Evolutionary conservation across 306 rosid genomes (phyloP), one percentile per base, ranked within the genome.

Genomic region (Lagenaria siceraria): DNA sequence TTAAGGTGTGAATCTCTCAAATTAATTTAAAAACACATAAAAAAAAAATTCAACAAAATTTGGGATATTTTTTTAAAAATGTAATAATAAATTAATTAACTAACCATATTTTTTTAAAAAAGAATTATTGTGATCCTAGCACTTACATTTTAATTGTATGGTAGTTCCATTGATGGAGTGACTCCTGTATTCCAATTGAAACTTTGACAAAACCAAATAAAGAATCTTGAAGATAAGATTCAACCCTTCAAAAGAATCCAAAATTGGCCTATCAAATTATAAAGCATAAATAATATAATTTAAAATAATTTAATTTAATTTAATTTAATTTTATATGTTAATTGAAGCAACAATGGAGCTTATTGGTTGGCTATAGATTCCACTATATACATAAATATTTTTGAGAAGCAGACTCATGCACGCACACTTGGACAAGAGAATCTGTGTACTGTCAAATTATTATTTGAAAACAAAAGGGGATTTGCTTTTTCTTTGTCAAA

Each of bases 211-310:
- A 71, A 48, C 76, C 76, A 48, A 71, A 71, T 71, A 71, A 71
- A 71, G 76, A 71, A 71, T 71, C 53, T 48, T 25, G 4, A 71
- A 71, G 76, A 71, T 71, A 71, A 46, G 76, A 71, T 71, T 71
- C 76, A 43, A 71, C 13, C 17, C 58, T 7, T 18, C 19, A 71
- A 46, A 71, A 71, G 76, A 71, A 71, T 71, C 58, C 56, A 22
- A 71, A 71, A 46, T 48, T 46, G 33, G 35, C 58, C 38, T 7
- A 71, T 48, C 38, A 24, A 71, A 46, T 71, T 71, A 25, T 71
- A 49, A 71, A 71, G 38, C 40, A 46, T 46, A 46, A 71, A 15
- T 24, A 40, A 0, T 15, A 46, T n/a, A n/a, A n/a, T n/a, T n/a
- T n/a, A n/a, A n/a, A n/a, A n/a, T n/a, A n/a, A n/a, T n/a, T n/a